Evolutionary conservation across 225 moss, liverwort and hornwort species (phyloP), one percentile per base, ranked within the genome.

Genomic region (Sphagnum contortum): DNA sequence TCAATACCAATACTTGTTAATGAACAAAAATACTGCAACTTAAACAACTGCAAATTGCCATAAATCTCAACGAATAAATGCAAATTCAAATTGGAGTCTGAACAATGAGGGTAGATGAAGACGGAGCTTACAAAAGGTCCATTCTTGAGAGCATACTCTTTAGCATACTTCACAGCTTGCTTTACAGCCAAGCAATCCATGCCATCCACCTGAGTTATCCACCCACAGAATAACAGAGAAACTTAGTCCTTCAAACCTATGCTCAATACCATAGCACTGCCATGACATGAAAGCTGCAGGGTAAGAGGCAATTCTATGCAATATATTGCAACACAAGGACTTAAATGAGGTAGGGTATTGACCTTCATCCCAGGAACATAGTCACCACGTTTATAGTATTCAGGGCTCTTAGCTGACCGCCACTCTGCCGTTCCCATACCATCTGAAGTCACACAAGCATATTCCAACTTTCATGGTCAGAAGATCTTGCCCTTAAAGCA

Each of bases 381-480:
- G 64, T 98, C 96, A 7, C 96, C 96, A 64, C 92, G 88, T 52
- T 83, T 92, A 75, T 79, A 98, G 55, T 98, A 98, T 79, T 98
- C 96, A 7, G 95, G 92, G 71, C 90, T 96, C 74, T 96, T 96
- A 4, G 96, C 96, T 48, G 96, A 90, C 69, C 90, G 78, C 96
- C 96, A 96, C 76, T 85, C 88, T 2, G 96, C 92, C 1, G 96
- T 92, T 52, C 96, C 96, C 96, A 96, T 96, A 58, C 96, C 96
- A 71, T 96, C 85, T 86, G 63, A 11, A 45, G 29, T 4, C 47
- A 68, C 47, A 68, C 8, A 14, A 66, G 9, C 48, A 64, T 13
- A 9, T 5, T 9, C 3, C 48, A 64, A 7, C 4, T 47, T 47
- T 64, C 47, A 12, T 4, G 47, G 47, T 47, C 48, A 47, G 49